phyloP scores from a whole-genome alignment of 345 rosid genomes.

The Acer saccharum region DNA sequence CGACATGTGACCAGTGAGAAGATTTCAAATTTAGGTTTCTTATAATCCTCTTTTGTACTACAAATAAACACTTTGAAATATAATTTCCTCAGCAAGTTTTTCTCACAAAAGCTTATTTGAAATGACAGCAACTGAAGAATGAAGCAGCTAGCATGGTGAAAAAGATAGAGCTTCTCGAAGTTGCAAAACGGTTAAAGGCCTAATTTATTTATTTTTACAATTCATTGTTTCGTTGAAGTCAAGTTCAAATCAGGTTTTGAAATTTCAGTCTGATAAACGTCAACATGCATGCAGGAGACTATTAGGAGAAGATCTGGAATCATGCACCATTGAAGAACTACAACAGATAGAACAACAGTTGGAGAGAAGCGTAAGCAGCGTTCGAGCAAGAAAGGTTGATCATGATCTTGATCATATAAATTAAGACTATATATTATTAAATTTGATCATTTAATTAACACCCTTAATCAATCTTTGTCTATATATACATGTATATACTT shows the following conservation, averaged over 20 bases:
- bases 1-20: not conserved
- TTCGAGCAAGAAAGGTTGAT: slow-evolving; percentile 63
- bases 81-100: not conserved
- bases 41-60: not conserved
- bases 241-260: not conserved
- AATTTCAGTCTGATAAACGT: not conserved
- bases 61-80: not conserved
- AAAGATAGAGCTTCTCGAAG: slow-evolving; percentile 81
- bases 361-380: slow-evolving; percentile 52
- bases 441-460: slow-evolving; percentile 4
- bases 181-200: slow-evolving; percentile 56
- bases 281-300: slow-evolving; percentile 40
- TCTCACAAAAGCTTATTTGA: slow-evolving; percentile 15
- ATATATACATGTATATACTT: not conserved
- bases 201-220: not conserved
- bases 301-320: slow-evolving; percentile 53
- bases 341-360: slow-evolving; percentile 63
- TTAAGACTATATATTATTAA: not conserved
- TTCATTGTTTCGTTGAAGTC: not conserved
- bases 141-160: slow-evolving; percentile 75
- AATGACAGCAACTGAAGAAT: slow-evolving; percentile 67
- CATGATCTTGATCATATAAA: slow-evolving; percentile 7
- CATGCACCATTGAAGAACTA: slow-evolving; percentile 60
- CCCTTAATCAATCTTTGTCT: not conserved
- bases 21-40: not conserved